Percentiles rank a stretch among this genome's conserved stretches.
These are phyloP conservation scores for Aphanocladium album DNA, from an alignment of 2,329 filamentous ascomycete species.

Conservation along the genomic window DNA sequence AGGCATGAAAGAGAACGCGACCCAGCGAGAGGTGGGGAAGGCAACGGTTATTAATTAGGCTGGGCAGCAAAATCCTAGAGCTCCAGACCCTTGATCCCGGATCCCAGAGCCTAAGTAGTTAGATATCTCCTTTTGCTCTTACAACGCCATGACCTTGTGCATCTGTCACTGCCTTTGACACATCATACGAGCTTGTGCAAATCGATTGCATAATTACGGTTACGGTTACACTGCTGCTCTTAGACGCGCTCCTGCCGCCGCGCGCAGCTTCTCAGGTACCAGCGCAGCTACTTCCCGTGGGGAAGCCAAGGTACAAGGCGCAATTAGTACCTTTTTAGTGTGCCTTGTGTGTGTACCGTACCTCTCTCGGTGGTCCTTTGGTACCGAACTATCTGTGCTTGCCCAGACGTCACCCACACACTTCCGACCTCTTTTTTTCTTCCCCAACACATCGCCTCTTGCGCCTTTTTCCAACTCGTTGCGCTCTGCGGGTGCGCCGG, in stretches of 20 bases:
- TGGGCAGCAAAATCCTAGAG: neutral
- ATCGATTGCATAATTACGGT: neutral
- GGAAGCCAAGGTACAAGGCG: neutral
- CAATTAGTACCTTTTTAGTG: neutral
- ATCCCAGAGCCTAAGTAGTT: neutral
- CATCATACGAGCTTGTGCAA: neutral
- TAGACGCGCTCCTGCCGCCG: neutral
- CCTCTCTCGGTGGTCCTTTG: neutral
- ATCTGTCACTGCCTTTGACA: neutral
- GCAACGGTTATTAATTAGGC: neutral
- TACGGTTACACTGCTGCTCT: neutral
- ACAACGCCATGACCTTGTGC: neutral
- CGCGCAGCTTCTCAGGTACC: neutral
- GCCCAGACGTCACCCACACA: neutral
- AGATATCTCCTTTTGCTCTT: neutral
- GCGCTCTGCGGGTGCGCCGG: neutral
- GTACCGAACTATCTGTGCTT: neutral
- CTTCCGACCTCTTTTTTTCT: slow-evolving; percentile 1
- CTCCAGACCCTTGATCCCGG: neutral
- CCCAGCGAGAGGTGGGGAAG: neutral
- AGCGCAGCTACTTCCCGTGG: neutral
- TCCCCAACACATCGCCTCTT: neutral
- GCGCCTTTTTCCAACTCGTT: neutral
- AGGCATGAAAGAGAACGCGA: neutral
- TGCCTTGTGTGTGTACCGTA: neutral